A percentile compares a stretch with the other conserved stretches of the same genome.
Conservation (phyloP, 2,329 filamentous ascomycete species). For the Diplocarpon mali region DNA sequence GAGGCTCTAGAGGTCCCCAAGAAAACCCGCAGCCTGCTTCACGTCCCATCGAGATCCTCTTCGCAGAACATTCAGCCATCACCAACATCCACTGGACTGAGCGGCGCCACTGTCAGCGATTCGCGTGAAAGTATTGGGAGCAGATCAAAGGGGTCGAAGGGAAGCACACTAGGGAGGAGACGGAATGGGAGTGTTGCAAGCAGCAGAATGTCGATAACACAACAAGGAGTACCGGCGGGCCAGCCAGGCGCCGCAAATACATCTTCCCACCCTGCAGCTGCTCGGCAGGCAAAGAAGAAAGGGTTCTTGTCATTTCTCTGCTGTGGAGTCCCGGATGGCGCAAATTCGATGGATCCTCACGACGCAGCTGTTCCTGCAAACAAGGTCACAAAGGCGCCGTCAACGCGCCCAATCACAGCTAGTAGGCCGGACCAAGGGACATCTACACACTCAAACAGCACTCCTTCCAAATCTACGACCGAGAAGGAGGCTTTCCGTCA, state of each 20-base stretch:
- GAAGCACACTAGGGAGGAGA: slow-evolving; percentile 50
- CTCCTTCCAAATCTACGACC: slow-evolving; percentile 9
- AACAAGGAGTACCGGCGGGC: slow-evolving; percentile 29
- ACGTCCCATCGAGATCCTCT: slow-evolving; percentile 51
- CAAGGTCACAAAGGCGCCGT: slow-evolving; percentile 31
- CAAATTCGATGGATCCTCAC: slow-evolving; percentile 32
- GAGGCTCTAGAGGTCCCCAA: slow-evolving; percentile 19
- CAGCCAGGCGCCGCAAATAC: slow-evolving; percentile 27
- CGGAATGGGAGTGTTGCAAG: slow-evolving; percentile 59
- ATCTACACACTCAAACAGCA: slow-evolving; percentile 11
- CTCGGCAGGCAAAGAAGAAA: slow-evolving; percentile 31
- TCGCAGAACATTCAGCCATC: slow-evolving; percentile 50
- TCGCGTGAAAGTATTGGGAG: slow-evolving; percentile 51
- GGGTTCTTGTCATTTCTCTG: slow-evolving; percentile 37
- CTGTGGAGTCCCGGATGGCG: slow-evolving; percentile 33
- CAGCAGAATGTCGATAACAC: slow-evolving; percentile 44
- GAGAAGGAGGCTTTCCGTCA: slow-evolving; percentile 23
- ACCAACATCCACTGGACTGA: slow-evolving; percentile 47
- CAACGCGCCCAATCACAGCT: slow-evolving; percentile 24
- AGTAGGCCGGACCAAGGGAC: slow-evolving; percentile 22
- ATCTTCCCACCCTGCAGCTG: slow-evolving; percentile 22
- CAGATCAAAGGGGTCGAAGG: slow-evolving; percentile 54
- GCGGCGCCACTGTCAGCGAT: slow-evolving; percentile 48
- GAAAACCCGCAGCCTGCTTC: slow-evolving; percentile 41
- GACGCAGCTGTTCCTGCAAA: slow-evolving; percentile 34